Conservation (phyloP, 2,329 filamentous ascomycete genomes). For the Metarhizium humberi region DNA sequence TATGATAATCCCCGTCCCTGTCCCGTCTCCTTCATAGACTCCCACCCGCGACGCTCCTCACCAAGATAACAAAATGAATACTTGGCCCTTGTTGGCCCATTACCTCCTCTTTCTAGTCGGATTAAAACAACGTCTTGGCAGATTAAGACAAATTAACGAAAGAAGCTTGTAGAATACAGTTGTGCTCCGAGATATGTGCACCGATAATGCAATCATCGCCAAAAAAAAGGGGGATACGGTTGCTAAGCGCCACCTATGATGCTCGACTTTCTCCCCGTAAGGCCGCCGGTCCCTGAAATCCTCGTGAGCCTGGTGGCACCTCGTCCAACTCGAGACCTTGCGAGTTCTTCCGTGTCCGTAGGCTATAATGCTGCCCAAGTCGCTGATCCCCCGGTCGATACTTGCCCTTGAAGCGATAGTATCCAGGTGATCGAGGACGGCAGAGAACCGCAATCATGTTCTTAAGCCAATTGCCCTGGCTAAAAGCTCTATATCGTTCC, state of each 20-base stretch:
- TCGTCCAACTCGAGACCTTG: conserved; percentile 66
- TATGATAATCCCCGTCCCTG: not conserved
- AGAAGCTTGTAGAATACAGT: not conserved
- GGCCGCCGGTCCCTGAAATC: conserved; percentile 46
- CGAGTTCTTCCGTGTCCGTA: conserved; percentile 36
- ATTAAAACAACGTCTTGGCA: not conserved
- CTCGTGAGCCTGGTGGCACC: conserved; percentile 33
- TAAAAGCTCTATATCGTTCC: conserved; percentile 86
- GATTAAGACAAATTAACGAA: not conserved
- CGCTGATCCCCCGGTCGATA: conserved; percentile 80
- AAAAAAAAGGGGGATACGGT: not conserved
- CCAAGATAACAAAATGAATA: not conserved
- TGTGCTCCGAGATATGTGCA: not conserved
- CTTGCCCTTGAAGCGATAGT: conserved; percentile 72
- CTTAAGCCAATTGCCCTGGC: conserved; percentile 60
- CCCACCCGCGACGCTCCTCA: not conserved
- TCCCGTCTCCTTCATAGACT: not conserved
- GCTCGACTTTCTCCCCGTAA: conserved; percentile 26
- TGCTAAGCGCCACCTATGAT: not conserved
- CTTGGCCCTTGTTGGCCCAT: not conserved
- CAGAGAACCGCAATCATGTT: conserved; percentile 79
- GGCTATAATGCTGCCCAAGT: conserved; percentile 45
- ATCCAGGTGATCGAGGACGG: conserved; percentile 77
- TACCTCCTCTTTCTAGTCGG: not conserved
- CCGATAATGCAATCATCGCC: not conserved